A percentile compares a stretch with the other conserved stretches of the same genome.
These are phyloP conservation scores for Podospora anserina DNA, from an alignment of 495 filamentous ascomycete genomes.

Conservation along the genomic window DNA sequence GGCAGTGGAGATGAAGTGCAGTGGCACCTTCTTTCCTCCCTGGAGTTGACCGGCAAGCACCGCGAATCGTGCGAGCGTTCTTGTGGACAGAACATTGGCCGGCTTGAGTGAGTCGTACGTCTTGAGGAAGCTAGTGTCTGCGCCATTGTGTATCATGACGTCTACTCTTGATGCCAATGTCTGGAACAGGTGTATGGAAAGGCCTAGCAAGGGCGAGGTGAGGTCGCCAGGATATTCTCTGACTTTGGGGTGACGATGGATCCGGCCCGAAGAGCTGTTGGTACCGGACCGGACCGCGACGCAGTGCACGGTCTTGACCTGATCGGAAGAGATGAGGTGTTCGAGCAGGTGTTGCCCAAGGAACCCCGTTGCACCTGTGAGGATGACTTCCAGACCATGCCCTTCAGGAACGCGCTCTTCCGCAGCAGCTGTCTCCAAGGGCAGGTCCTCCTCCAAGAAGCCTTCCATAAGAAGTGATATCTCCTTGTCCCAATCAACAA, in stretches of 20 bases:
- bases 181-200: not conserved
- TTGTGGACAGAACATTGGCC: slow-evolving; percentile 29
- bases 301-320: not conserved
- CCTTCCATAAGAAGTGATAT: not conserved
- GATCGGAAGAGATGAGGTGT: not conserved
- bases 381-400: not conserved
- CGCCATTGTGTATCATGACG: slow-evolving; percentile 20
- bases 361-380: slow-evolving; percentile 1
- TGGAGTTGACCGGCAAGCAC: slow-evolving; percentile 12
- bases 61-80: slow-evolving; percentile 17
- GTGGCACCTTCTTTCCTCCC: slow-evolving; percentile 4
- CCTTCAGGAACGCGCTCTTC: not conserved
- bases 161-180: not conserved
- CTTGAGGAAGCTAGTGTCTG: slow-evolving; percentile 30
- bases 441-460: not conserved
- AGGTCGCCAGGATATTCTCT: not conserved
- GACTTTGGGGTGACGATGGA: not conserved
- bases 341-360: not conserved
- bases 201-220: not conserved
- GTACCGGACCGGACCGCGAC: not conserved
- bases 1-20: slow-evolving; percentile 29
- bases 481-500: not conserved
- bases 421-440: not conserved
- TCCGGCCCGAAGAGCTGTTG: not conserved
- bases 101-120: slow-evolving; percentile 15